phyloP scores from a whole-genome alignment of 164 flowering plant genomes.

The Buxus sempervirens region DNA sequence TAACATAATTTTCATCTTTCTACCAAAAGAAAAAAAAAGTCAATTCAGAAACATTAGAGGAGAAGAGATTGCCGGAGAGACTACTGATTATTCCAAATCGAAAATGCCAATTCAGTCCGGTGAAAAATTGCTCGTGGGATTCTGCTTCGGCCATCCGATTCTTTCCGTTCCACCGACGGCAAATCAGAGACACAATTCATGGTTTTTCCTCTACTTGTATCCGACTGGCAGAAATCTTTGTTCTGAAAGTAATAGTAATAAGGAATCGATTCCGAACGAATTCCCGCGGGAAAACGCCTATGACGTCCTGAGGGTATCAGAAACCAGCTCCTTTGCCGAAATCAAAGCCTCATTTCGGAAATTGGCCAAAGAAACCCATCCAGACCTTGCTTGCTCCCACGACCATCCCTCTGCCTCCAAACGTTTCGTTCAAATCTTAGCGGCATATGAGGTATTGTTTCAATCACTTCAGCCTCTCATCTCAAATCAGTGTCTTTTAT shows the following conservation, averaged over 20 bases:
- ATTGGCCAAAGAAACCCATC: slow-evolving; percentile 88
- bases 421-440: slow-evolving; percentile 75
- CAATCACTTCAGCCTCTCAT: neutral
- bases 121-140: neutral
- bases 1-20: too few relatives aligned
- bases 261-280: slow-evolving; percentile 37
- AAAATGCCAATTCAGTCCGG: neutral
- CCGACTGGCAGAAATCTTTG: slow-evolving; percentile 19
- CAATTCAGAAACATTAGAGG: too few relatives aligned
- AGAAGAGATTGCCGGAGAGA: neutral
- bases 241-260: slow-evolving; percentile 28
- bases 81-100: neutral
- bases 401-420: slow-evolving; percentile 36
- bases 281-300: slow-evolving; percentile 60
- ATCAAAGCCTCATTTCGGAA: slow-evolving; percentile 79
- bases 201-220: neutral
- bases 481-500: neutral
- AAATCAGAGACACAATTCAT: neutral
- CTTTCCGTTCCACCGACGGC: neutral
- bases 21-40: too few relatives aligned
- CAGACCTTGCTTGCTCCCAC: slow-evolving; percentile 51
- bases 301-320: slow-evolving; percentile 57
- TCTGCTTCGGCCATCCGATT: neutral
- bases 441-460: slow-evolving; percentile 74
- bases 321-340: slow-evolving; percentile 62